These are phyloP conservation scores for Nemania sp. DNA, from an alignment of 2,329 filamentous ascomycete species.

Conservation along the genomic window DNA sequence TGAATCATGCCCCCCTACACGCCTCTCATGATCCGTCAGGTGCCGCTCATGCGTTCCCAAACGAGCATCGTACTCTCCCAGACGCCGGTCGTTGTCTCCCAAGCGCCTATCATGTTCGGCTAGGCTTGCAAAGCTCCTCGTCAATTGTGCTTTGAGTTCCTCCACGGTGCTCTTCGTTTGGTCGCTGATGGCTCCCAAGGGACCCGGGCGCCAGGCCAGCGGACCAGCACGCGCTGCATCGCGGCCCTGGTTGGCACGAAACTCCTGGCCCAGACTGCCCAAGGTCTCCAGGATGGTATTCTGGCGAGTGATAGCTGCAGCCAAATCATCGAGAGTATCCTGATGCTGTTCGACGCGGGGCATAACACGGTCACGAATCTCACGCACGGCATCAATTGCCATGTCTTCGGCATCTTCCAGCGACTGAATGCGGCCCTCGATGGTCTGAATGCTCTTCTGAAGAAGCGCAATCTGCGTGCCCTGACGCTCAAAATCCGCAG, in stretches of 20 bases:
- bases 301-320: conserved; percentile 15
- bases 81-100: conserved; percentile 12
- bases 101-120: conserved; percentile 21
- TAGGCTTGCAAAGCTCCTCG: conserved; percentile 21
- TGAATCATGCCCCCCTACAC: conserved; percentile 15
- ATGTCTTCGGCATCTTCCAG: conserved; percentile 27
- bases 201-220: conserved; percentile 25
- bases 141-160: conserved; percentile 25
- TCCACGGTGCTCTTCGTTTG: conserved; percentile 22
- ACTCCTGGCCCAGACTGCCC: conserved; percentile 19
- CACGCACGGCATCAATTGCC: conserved; percentile 28
- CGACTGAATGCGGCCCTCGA: conserved; percentile 24
- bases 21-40: conserved; percentile 16
- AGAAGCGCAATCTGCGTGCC: conserved; percentile 13
- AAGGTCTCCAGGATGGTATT: conserved; percentile 16
- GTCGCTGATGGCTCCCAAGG: conserved; percentile 16
- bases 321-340: conserved; percentile 14
- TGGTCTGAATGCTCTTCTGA: conserved; percentile 17
- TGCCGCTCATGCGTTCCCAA: conserved; percentile 11
- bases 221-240: conserved; percentile 19
- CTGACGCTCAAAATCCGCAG: conserved; percentile 19
- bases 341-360: conserved; percentile 22
- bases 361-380: conserved; percentile 24
- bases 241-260: conserved; percentile 23
- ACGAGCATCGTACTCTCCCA: conserved; percentile 14